phyloP scores from a whole-genome alignment of 164 flowering plant species.

The Magnolia sinica region DNA sequence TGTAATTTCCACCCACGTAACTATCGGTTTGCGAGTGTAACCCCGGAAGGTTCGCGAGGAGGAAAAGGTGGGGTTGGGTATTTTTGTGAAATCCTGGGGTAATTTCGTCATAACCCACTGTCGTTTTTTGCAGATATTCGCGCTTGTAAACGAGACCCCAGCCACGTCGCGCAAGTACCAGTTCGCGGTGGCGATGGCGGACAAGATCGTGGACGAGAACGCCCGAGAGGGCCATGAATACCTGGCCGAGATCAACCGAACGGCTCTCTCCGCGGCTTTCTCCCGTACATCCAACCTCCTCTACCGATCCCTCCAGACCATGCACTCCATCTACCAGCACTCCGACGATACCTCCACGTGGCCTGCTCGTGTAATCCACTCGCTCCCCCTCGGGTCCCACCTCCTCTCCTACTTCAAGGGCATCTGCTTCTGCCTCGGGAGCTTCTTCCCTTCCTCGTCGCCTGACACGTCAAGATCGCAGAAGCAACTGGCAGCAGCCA shows the following conservation, averaged over 20 bases:
- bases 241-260: slow-evolving; percentile 34
- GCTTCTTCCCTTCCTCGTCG: slow-evolving; percentile 9
- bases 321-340: background rate
- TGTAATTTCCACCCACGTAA: too few relatives aligned
- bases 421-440: slow-evolving; percentile 15
- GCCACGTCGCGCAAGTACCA: slow-evolving; percentile 53
- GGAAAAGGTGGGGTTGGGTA: too few relatives aligned
- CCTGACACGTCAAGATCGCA: background rate
- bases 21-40: too few relatives aligned
- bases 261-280: slow-evolving; percentile 41
- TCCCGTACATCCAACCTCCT: slow-evolving; percentile 33
- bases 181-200: slow-evolving; percentile 53
- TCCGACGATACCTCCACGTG: slow-evolving; percentile 15
- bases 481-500: slow-evolving; percentile 2
- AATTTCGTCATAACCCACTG: background rate
- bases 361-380: slow-evolving; percentile 22
- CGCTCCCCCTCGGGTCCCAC: slow-evolving; percentile 36
- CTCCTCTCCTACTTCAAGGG: slow-evolving; percentile 25
- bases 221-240: slow-evolving; percentile 25
- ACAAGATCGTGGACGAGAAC: slow-evolving; percentile 48
- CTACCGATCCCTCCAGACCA: slow-evolving; percentile 20
- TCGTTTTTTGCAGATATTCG: slow-evolving; percentile 24
- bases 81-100: background rate
- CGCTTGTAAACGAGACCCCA: slow-evolving; percentile 39
- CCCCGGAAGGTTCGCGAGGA: too few relatives aligned